Base-by-base conservation (phyloP, 495 filamentous ascomycete genomes). In the Thozetella sp. region DNA sequence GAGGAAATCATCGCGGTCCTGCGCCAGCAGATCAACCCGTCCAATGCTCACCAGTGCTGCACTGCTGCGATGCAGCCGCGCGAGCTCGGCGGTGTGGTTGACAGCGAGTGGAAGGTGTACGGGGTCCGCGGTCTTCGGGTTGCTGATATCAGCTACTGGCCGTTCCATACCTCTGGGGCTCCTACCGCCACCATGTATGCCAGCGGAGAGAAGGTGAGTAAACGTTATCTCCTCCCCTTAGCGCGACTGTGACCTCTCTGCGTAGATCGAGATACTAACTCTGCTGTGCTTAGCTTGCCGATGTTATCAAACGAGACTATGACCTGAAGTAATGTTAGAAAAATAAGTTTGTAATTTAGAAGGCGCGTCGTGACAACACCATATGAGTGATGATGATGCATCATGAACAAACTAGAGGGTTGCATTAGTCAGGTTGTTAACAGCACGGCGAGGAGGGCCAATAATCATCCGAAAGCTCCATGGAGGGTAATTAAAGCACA, bases 181-280 rank as follows among this genome's bases (percentile, higher is more conserved):
- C 74, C 77, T 25, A 65, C 72, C 25, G 72, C 67, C n/a, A 78
- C 75, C 22, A 78, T 82, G 34, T 86, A 83, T 67, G 81, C 79
- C 15, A 64, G 81, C 51, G 83, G 75, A 2, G 84, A 87, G 67
- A 81, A 75, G 62, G 81, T 65, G 15, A 45, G 62, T 57, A 56
- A 20, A 11, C 19, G 9, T 56, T 43, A 48, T 20, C 22, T 55
- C 37, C 22, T 4, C 10, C 11, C 46, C 30, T 50, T 15, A 11
- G 20, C 34, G 13, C 22, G 40, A 20, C 22, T 25, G 46, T 17
- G n/a, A 9, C 30, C 12, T 10, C n/a, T 48, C 9, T 48, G 12
- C 9, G n/a, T n/a, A 48, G 4, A 20, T 13, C 43, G 4, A 19
- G n/a, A 4, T n/a, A 48, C 43, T 13, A 19, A 11, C 20, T 48